These are phyloP conservation scores for Homolaphlyctis polyrhiza DNA, from an alignment of 371 early-diverging fungal genomes.

Conservation along the genomic window DNA sequence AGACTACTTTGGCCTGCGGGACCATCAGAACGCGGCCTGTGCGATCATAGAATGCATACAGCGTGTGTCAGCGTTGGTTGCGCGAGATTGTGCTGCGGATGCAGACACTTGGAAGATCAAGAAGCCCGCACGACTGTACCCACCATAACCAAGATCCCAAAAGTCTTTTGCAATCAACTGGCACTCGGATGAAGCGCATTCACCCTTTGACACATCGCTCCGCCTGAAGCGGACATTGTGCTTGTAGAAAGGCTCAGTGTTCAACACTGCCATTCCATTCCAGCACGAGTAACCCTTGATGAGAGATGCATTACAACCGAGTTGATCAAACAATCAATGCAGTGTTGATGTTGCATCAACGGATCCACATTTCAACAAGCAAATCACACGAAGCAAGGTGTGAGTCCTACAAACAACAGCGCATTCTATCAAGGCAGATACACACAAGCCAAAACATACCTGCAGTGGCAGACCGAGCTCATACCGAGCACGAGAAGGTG, in stretches of 20 bases:
- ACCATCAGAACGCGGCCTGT: constrained; percentile 1
- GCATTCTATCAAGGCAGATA: constrained; percentile 8
- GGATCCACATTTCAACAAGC: no score
- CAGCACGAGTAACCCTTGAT: constrained; percentile 49
- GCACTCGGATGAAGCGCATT: constrained; percentile 46
- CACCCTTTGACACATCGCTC: constrained; percentile 10
- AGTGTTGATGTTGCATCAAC: no score
- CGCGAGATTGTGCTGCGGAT: no score
- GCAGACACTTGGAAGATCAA: no score
- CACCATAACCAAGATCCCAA: constrained; percentile 35
- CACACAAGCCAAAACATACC: constrained; percentile 1
- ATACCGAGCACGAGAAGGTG: constrained; percentile 10
- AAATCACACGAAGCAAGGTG: no score
- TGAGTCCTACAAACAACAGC: no score
- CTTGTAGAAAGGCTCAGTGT: constrained; percentile 25
- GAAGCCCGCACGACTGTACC: background rate
- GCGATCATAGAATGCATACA: no score
- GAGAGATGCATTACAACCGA: no score
- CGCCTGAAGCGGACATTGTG: constrained; percentile 23
- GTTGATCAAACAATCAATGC: no score
- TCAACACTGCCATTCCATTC: constrained; percentile 45
- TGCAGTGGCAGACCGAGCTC: constrained; percentile 9
- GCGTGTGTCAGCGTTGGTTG: no score
- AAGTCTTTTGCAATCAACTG: constrained; percentile 43
- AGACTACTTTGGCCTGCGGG: background rate